Evolutionary conservation across 108 stramenopile species (phyloP).

Genomic region (Thalassiosira profunda): DNA sequence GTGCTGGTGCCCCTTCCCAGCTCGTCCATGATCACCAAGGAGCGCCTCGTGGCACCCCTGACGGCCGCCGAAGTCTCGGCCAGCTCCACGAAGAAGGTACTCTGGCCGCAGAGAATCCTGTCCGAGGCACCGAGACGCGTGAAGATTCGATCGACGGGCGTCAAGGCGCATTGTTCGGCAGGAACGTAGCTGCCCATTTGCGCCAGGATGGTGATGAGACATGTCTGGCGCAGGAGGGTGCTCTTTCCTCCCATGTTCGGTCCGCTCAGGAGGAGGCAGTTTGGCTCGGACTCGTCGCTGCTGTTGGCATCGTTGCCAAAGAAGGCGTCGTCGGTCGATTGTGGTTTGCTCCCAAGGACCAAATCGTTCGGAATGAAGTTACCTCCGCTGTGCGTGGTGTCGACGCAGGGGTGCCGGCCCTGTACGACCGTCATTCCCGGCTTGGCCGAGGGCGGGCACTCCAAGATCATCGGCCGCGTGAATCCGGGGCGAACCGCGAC

Average conservation of each 20-base stretch:
- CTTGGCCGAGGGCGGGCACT: slow-evolving; percentile 54
- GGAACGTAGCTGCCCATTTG: slow-evolving; percentile 99
- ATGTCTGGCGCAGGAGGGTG: slow-evolving; percentile 98
- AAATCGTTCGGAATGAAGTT: slow-evolving; percentile 98
- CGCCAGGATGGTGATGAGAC: slow-evolving; percentile 95
- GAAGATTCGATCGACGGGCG: slow-evolving; percentile 99
- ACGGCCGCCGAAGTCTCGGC: slow-evolving; percentile 99
- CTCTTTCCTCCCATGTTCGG: slow-evolving; percentile 99
- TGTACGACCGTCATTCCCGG: slow-evolving; percentile 79
- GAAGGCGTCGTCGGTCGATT: slow-evolving; percentile 1
- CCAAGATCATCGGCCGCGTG: slow-evolving; percentile 74
- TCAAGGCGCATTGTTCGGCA: slow-evolving; percentile 87
- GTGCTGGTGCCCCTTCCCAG: slow-evolving; percentile 97
- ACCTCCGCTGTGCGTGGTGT: slow-evolving; percentile 67
- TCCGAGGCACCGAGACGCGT: slow-evolving; percentile 99
- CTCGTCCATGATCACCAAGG: slow-evolving; percentile 99
- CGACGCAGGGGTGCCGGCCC: slow-evolving; percentile 97
- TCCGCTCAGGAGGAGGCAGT: slow-evolving; percentile 94
- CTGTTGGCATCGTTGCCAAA: slow-evolving; percentile 31
- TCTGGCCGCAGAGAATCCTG: slow-evolving; percentile 97
- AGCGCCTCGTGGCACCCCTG: slow-evolving; percentile 91
- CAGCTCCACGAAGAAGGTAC: slow-evolving; percentile 99
- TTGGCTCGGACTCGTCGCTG: too few species aligned
- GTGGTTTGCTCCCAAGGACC: slow-evolving; percentile 58
- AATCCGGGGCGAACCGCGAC: slow-evolving; percentile 83